These are phyloP conservation scores for Fusarium metavorans DNA, from an alignment of 2,329 filamentous ascomycete genomes.

Conservation along the genomic window DNA sequence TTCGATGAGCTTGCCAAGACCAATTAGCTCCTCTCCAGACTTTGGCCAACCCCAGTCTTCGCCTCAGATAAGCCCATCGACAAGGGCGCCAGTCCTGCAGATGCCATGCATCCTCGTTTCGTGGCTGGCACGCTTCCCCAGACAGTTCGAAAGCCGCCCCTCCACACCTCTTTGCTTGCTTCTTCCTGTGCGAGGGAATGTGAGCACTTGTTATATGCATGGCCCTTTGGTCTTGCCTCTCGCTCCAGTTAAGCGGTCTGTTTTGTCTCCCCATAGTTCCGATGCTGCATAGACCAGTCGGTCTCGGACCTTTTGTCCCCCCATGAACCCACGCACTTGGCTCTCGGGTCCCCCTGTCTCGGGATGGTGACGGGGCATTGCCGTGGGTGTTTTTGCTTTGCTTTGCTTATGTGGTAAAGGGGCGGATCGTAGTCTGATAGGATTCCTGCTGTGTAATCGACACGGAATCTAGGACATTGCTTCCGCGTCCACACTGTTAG, in stretches of 20 bases:
- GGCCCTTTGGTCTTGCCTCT: background rate
- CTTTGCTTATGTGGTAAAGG: background rate
- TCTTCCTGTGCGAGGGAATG: slow-evolving; percentile 1
- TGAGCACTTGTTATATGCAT: slow-evolving; percentile 1
- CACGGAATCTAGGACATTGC: background rate
- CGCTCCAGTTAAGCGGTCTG: background rate
- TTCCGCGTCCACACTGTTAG: background rate
- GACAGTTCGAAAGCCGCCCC: slow-evolving; percentile 23
- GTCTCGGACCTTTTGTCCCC: background rate
- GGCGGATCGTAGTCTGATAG: background rate
- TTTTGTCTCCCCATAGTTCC: background rate
- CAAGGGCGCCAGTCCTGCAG: background rate
- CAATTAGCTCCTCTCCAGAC: slow-evolving; percentile 15
- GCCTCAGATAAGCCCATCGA: background rate
- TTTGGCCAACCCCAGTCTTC: background rate
- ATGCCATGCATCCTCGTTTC: slow-evolving; percentile 9
- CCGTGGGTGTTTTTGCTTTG: background rate
- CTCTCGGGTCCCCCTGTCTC: background rate
- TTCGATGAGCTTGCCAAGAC: background rate
- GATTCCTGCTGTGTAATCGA: background rate
- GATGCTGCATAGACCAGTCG: background rate
- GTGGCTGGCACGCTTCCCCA: slow-evolving; percentile 18
- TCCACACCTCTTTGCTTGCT: background rate
- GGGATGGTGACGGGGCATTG: background rate
- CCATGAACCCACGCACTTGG: slow-evolving; percentile 3